These are phyloP conservation scores for Elsinoe necatrix DNA, from an alignment of 2,329 filamentous ascomycete genomes.

Conservation along the genomic window DNA sequence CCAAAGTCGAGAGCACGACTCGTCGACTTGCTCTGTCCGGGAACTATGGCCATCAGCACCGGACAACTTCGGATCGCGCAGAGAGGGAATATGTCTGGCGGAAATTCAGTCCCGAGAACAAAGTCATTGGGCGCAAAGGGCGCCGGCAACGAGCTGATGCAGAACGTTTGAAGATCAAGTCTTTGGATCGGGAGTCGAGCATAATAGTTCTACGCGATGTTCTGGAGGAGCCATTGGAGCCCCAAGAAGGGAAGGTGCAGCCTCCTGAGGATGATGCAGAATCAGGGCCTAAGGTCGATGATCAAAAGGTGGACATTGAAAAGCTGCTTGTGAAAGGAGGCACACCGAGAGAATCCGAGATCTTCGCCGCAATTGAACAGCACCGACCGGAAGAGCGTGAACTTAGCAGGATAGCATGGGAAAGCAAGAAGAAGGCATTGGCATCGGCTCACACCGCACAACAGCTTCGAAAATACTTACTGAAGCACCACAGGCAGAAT, in stretches of 20 bases:
- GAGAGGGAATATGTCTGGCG: neutral
- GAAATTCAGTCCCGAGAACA: slow-evolving; percentile 2
- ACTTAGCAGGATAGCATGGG: neutral
- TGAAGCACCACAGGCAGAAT: neutral
- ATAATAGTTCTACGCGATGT: slow-evolving; percentile 19
- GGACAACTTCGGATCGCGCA: neutral
- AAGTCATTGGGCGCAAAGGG: slow-evolving; percentile 4
- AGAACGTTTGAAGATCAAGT: slow-evolving; percentile 16
- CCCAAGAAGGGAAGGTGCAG: neutral
- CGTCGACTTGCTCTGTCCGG: neutral
- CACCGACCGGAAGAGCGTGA: slow-evolving; percentile 2
- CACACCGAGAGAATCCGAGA: neutral
- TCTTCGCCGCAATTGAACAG: slow-evolving; percentile 11
- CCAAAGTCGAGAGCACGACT: neutral
- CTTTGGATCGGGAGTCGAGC: slow-evolving; percentile 16
- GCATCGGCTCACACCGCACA: neutral
- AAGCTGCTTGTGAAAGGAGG: neutral
- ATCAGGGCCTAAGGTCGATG: neutral
- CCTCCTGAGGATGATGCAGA: neutral
- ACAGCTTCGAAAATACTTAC: neutral
- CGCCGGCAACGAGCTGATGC: slow-evolving; percentile 12
- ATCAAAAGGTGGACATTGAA: neutral
- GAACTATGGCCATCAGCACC: neutral
- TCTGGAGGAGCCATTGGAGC: slow-evolving; percentile 5
- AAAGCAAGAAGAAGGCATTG: neutral